A percentile compares a stretch with the other conserved stretches of the same genome.
These are phyloP conservation scores for Aspergillus arachidicola DNA, from an alignment of 2,329 filamentous ascomycete species.

Conservation along the genomic window DNA sequence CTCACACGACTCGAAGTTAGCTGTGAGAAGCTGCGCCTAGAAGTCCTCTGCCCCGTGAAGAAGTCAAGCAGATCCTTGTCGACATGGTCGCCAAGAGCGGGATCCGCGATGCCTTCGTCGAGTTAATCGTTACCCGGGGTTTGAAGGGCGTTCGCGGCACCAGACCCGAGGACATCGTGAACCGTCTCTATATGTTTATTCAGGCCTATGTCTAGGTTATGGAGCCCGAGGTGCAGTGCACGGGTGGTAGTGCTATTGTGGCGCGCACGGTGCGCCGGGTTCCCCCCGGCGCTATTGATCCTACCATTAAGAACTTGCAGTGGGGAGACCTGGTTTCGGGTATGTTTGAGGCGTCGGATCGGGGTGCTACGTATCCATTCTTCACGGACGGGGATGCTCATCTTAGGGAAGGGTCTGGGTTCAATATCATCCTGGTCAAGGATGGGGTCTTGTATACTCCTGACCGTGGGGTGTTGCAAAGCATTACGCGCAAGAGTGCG, in stretches of 20 bases:
- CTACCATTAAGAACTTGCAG: constrained; percentile 57
- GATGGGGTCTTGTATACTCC: constrained; percentile 50
- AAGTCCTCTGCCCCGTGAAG: constrained; percentile 42
- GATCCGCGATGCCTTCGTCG: constrained; percentile 54
- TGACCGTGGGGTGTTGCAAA: constrained; percentile 49
- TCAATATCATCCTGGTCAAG: constrained; percentile 53
- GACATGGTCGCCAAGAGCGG: constrained; percentile 52
- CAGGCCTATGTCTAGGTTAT: constrained; percentile 56
- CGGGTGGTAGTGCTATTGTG: constrained; percentile 48
- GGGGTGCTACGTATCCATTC: constrained; percentile 52
- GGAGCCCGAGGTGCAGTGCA: constrained; percentile 47
- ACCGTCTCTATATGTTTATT: constrained; percentile 51
- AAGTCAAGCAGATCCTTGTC: constrained; percentile 44
- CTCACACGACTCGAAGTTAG: constrained; percentile 30
- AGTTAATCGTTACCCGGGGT: constrained; percentile 56
- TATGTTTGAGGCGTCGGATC: constrained; percentile 52
- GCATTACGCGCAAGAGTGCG: constrained; percentile 19
- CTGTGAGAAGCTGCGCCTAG: constrained; percentile 51
- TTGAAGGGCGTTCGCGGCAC: constrained; percentile 45
- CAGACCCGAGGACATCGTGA: constrained; percentile 36
- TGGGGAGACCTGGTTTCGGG: constrained; percentile 54
- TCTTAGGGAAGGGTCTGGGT: constrained; percentile 55
- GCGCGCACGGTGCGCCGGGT: constrained; percentile 50
- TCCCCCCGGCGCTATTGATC: constrained; percentile 53
- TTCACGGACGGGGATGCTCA: constrained; percentile 54